phyloP scores from a whole-genome alignment of 2,329 filamentous ascomycete species.

The Macrophomina phaseolina region DNA sequence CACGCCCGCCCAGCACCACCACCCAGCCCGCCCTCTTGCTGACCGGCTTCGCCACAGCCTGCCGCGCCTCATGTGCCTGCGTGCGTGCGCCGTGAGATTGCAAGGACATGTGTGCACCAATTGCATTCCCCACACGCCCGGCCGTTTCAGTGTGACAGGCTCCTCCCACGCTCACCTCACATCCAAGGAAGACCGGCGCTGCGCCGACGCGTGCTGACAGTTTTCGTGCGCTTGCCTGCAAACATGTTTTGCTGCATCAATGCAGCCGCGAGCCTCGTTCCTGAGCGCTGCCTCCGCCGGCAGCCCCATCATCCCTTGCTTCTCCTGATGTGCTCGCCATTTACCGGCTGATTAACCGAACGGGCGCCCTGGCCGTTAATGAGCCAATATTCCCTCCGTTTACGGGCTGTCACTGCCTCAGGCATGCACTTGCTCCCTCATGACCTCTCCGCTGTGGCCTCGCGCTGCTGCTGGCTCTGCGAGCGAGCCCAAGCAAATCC shows the following conservation, averaged over 20 bases:
- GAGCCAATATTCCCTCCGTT: slow-evolving; percentile 21
- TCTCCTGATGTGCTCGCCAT: slow-evolving; percentile 19
- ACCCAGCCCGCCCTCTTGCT: neutral
- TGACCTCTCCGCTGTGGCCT: neutral
- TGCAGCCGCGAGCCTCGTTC: slow-evolving; percentile 4
- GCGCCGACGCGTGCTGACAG: neutral
- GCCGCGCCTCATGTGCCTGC: slow-evolving; percentile 1
- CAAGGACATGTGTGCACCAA: slow-evolving; percentile 16
- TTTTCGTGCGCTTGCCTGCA: slow-evolving; percentile 4
- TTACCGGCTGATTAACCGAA: slow-evolving; percentile 18
- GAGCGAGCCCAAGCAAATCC: too few relatives aligned
- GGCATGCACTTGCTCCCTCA: slow-evolving; percentile 7
- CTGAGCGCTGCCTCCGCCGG: neutral
- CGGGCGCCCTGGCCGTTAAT: slow-evolving; percentile 22
- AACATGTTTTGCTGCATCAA: slow-evolving; percentile 19
- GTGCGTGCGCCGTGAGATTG: slow-evolving; percentile 22
- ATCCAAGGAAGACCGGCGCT: neutral
- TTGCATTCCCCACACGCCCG: slow-evolving; percentile 18
- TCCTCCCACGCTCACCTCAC: slow-evolving; percentile 14
- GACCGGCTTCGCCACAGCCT: slow-evolving; percentile 23
- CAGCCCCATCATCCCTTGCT: neutral
- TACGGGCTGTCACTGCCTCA: slow-evolving; percentile 7
- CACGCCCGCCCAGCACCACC: slow-evolving; percentile 4
- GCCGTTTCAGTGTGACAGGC: slow-evolving; percentile 20
- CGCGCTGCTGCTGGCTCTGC: neutral